These are phyloP conservation scores for Neurospora pannonica DNA, from an alignment of 495 filamentous ascomycete genomes.

Conservation along the genomic window DNA sequence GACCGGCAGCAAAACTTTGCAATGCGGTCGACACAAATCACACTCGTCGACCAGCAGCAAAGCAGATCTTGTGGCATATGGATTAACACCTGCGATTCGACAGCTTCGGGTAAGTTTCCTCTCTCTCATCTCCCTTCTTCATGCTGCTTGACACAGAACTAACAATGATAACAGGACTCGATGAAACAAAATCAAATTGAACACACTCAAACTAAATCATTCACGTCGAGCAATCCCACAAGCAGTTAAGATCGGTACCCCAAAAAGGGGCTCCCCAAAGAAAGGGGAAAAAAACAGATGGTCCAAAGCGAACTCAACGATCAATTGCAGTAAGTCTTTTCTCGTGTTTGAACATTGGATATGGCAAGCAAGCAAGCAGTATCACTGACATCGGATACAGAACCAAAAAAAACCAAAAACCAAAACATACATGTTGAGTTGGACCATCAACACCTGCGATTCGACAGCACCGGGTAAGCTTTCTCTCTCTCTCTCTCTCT, in stretches of 20 bases:
- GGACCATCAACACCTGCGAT: neutral
- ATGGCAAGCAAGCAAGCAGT: too few relatives aligned
- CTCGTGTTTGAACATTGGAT: too few relatives aligned
- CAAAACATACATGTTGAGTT: neutral
- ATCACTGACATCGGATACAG: neutral
- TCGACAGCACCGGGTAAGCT: neutral
- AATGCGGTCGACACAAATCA: neutral
- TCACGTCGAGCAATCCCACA: neutral
- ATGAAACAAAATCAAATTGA: neutral
- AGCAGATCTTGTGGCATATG: neutral
- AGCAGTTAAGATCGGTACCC: neutral
- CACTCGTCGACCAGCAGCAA: neutral
- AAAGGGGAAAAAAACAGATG: neutral
- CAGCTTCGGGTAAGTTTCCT: neutral
- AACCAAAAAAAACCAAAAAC: neutral
- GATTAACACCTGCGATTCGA: neutral
- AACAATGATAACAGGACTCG: neutral
- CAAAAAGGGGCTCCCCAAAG: neutral
- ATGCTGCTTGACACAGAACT: neutral
- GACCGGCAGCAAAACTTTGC: neutral
- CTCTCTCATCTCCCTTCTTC: neutral
- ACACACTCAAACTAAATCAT: neutral
- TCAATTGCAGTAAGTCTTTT: too few relatives aligned
- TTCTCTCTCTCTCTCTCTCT: neutral
- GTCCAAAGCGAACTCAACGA: neutral